Evolutionary conservation across 345 rosid genomes (phyloP).

Genomic region (Pugionium dolabratum): DNA sequence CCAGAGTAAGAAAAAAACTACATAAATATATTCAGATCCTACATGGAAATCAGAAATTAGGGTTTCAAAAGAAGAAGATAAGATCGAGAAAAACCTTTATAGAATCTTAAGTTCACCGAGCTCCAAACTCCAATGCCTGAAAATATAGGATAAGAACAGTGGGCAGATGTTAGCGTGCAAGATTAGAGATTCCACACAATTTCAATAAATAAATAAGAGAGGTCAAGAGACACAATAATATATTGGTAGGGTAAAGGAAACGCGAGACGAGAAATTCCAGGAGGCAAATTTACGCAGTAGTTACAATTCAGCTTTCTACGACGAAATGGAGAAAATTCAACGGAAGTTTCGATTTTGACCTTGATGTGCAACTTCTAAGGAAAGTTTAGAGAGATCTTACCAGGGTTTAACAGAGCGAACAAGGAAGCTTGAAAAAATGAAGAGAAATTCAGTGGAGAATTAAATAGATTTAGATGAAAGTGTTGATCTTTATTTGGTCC

Average conservation of each 20-base stretch:
- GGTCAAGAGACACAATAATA: slow-evolving; percentile 26
- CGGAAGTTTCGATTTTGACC: slow-evolving; percentile 14
- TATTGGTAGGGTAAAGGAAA: slow-evolving; percentile 17
- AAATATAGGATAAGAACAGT: slow-evolving; percentile 38
- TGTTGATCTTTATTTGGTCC: slow-evolving; percentile 28
- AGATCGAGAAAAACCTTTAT: slow-evolving; percentile 21
- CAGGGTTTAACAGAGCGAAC: slow-evolving; percentile 26
- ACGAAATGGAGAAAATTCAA: slow-evolving; percentile 32
- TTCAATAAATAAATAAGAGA: slow-evolving; percentile 34
- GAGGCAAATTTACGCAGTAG: slow-evolving; percentile 11
- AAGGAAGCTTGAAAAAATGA: neutral
- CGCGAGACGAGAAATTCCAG: slow-evolving; percentile 16
- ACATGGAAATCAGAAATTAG: slow-evolving; percentile 8
- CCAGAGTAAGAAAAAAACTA: neutral
- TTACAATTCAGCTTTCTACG: slow-evolving; percentile 14
- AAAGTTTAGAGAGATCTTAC: slow-evolving; percentile 27
- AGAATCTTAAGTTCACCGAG: slow-evolving; percentile 18
- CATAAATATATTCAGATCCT: slow-evolving; percentile 1
- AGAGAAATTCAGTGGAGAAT: slow-evolving; percentile 4
- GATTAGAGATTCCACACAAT: slow-evolving; percentile 36
- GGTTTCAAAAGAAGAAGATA: slow-evolving; percentile 22
- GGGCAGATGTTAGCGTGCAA: slow-evolving; percentile 49
- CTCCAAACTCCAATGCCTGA: slow-evolving; percentile 26
- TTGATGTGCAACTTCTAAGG: neutral
- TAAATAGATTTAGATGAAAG: slow-evolving; percentile 23